phyloP scores from a whole-genome alignment of 441 rosid genomes.

The Populus hybrid region DNA sequence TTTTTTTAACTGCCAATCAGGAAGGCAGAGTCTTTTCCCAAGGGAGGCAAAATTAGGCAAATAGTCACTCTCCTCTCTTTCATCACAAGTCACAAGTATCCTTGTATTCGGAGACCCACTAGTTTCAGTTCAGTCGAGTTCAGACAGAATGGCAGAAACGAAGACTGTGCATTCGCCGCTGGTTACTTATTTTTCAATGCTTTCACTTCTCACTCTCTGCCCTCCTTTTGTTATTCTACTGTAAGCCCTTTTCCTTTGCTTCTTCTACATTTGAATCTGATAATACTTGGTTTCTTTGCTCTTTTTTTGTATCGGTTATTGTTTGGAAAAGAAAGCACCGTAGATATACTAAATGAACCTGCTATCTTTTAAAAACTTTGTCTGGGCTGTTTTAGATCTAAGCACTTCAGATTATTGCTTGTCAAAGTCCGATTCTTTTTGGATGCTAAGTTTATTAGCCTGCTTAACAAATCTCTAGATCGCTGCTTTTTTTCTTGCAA shows the following conservation, averaged over 20 bases:
- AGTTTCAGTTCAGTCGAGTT: neutral
- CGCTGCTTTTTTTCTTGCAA: neutral
- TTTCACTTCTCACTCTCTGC: conserved; percentile 73
- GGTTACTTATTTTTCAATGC: conserved; percentile 76
- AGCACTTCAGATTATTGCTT: neutral
- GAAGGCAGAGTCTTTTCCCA: neutral
- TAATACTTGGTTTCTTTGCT: neutral
- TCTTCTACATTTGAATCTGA: neutral
- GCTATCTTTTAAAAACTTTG: neutral
- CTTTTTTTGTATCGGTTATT: neutral
- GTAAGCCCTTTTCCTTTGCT: conserved; percentile 35
- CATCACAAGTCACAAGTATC: neutral
- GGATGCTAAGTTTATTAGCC: neutral
- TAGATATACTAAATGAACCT: neutral
- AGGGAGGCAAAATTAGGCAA: neutral
- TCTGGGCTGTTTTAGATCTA: conserved; percentile 9
- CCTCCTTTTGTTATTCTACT: conserved; percentile 93
- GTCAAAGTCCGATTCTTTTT: neutral
- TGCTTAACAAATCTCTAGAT: neutral
- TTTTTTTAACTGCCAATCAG: neutral
- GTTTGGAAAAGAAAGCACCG: neutral
- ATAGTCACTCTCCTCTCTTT: neutral
- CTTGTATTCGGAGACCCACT: neutral
- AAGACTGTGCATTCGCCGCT: conserved; percentile 77
- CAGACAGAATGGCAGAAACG: conserved; percentile 38